Evolutionary conservation across 345 rosid species (phyloP), one percentile per base, ranked within the genome.

Genomic region (Erucastrum elatum): DNA sequence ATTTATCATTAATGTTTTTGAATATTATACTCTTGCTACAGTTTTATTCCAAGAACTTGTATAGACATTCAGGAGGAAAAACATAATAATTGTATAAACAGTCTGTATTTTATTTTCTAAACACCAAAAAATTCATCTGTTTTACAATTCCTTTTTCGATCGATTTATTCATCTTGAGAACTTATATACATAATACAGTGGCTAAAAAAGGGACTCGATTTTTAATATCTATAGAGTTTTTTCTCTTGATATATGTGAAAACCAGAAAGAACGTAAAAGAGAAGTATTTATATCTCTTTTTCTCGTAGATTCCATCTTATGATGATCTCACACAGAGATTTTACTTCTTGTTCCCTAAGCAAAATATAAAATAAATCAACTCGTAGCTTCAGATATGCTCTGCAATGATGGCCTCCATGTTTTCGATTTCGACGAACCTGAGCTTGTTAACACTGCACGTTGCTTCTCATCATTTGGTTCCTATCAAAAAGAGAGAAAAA

Each of bases 361-460:
- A 56, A 69, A 74, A 25, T 3, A 21, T 62, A 29, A 26, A 59
- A 4, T 25, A 62, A 63, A 71, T 88, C 78, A 90, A 81, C 87
- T 86, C 2, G 72, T 86, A 55, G 89, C 82, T 85, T 94, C 98
- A 2, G 90, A 86, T 78, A 94, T 94, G 89, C 98, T 92, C 30
- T 89, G 94, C 59, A 94, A 79, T 26, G 90, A 85, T 15, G 98
- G 98, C 67, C 91, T 87, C 98, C 98, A 94, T 71, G 90, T 76
- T 81, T 89, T 94, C 41, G 94, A 62, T 77, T 87, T 86, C 8
- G 79, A 75, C 21, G 83, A 83, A 44, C 83, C 84, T 16, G 89
- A 63, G 77, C 72, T 90, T 8, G 55, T 77, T 34, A 90, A 64
- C 78, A 88, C 82, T 31, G 82, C 79, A 13, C 88, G 83, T 56